Evolutionary conservation across 257 asterid species (phyloP).

Genomic region (Scutellaria barbata): DNA sequence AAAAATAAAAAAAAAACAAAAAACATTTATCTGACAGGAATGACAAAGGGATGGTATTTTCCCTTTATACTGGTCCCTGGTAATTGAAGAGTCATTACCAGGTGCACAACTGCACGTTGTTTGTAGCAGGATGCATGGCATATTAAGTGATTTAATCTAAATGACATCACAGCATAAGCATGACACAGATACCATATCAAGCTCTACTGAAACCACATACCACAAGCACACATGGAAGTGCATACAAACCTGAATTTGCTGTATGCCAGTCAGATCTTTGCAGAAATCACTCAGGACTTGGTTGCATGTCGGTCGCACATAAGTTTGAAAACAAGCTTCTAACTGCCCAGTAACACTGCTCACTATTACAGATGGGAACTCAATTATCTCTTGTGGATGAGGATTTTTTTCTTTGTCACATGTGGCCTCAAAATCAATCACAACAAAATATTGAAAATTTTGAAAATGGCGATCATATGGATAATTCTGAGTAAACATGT

Average conservation of each 20-base stretch:
- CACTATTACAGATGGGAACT: conserved; percentile 91
- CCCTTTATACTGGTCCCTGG: conserved; percentile 9
- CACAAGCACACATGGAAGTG: conserved; percentile 1
- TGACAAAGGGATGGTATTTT: conserved; percentile 1
- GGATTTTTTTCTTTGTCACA: conserved; percentile 79
- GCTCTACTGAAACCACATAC: conserved; percentile 4
- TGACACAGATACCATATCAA: conserved; percentile 11
- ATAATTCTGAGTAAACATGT: conserved; percentile 51
- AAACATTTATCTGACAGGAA: conserved; percentile 8
- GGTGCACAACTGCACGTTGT: background rate
- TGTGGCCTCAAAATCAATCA: conserved; percentile 92
- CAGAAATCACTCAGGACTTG: conserved; percentile 81
- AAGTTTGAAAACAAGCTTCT: conserved; percentile 83
- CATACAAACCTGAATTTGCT: conserved; percentile 77
- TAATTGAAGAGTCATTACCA: conserved; percentile 13
- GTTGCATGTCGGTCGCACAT: conserved; percentile 85
- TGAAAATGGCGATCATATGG: conserved; percentile 58
- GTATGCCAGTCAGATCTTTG: conserved; percentile 94
- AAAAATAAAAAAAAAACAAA: too few relatives aligned
- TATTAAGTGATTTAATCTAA: background rate
- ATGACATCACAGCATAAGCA: conserved; percentile 17
- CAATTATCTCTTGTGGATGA: conserved; percentile 93
- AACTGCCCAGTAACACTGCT: conserved; percentile 73
- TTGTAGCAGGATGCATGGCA: background rate
- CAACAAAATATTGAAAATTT: conserved; percentile 79